These are phyloP conservation scores for Talaromyces marneffei DNA, from an alignment of 2,329 filamentous ascomycete species.

Conservation along the genomic window DNA sequence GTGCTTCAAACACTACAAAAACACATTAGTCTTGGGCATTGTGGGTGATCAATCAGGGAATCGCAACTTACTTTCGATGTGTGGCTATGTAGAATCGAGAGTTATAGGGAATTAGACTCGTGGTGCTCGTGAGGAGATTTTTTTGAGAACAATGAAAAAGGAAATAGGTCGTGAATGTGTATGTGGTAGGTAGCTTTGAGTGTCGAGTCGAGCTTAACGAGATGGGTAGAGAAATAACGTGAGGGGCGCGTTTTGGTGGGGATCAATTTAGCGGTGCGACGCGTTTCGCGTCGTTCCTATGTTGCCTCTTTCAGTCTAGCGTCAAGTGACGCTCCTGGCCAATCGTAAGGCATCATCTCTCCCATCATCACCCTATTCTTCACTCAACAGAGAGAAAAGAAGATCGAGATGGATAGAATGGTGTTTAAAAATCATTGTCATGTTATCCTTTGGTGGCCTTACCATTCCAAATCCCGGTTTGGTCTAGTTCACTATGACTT, in stretches of 20 bases:
- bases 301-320: background rate
- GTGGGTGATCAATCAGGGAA: background rate
- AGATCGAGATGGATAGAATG: background rate
- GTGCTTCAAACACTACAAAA: conserved; percentile 80
- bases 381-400: background rate
- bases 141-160: background rate
- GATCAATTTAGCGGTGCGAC: background rate
- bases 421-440: background rate
- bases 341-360: background rate
- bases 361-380: background rate
- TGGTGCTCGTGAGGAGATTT: no score
- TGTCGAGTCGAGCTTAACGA: background rate
- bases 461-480: no score
- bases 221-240: background rate
- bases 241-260: conserved; percentile 3
- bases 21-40: background rate
- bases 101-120: background rate
- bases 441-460: background rate
- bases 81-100: background rate
- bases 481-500: background rate
- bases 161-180: background rate
- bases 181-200: background rate
- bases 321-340: background rate
- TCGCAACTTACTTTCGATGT: background rate
- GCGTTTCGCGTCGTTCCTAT: conserved; percentile 1